A percentile compares a stretch with the other conserved stretches of the same genome.
Conservation (phyloP, 2,329 filamentous ascomycete species). For the Claviceps capensis region DNA sequence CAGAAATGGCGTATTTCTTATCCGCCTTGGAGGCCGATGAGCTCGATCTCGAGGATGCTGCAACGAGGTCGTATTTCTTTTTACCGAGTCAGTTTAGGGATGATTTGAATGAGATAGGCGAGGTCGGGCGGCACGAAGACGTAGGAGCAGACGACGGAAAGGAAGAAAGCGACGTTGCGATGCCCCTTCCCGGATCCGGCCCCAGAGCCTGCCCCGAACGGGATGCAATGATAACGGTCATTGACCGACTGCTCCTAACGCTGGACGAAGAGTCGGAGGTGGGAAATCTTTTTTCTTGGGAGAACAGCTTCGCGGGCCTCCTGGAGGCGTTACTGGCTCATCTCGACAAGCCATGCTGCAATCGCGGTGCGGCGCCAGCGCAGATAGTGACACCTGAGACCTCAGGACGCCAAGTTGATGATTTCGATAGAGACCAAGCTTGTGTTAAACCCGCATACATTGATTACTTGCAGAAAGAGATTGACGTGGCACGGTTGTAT, state of each 20-base stretch:
- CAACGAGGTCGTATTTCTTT: neutral
- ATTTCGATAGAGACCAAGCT: no score
- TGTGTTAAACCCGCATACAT: no score
- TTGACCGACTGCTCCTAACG: neutral
- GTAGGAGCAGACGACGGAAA: neutral
- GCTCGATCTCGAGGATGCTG: neutral
- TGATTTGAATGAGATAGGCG: no score
- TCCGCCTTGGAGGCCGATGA: neutral
- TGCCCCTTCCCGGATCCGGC: neutral
- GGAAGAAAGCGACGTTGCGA: neutral
- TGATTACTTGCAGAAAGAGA: no score
- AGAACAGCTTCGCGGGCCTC: neutral
- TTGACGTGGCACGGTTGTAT: no score
- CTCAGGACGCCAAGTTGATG: no score
- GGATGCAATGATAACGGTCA: neutral
- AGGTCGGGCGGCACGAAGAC: no score
- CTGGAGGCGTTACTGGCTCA: conserved; percentile 2
- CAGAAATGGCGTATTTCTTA: neutral
- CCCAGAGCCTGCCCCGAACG: neutral
- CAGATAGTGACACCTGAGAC: no score
- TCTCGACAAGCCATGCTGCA: neutral
- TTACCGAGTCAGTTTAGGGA: neutral
- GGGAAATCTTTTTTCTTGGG: neutral
- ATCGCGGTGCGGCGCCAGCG: no score
- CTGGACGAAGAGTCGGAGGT: neutral